Evolutionary conservation across 768 basidiomycete genomes (phyloP).

Genomic region (Boletus pseudo-olivaceus): DNA sequence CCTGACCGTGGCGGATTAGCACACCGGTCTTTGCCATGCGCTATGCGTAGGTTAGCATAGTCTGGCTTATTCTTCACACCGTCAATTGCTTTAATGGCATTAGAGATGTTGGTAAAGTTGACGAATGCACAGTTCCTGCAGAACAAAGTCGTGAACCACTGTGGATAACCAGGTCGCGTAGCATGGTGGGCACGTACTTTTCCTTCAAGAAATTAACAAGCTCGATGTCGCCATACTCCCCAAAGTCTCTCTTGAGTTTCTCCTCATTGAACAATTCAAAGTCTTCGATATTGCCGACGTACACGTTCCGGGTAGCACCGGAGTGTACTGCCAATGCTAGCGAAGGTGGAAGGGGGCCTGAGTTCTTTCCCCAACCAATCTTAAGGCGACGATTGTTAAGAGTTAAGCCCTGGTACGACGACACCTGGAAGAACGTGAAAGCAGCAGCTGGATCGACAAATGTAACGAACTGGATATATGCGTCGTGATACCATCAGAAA

Average conservation of each 20-base stretch:
- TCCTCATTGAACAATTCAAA: constrained; percentile 91
- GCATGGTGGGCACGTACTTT: constrained; percentile 59
- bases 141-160: neutral
- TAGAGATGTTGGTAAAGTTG: constrained; percentile 92
- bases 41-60: constrained; percentile 84
- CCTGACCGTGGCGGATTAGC: constrained; percentile 88
- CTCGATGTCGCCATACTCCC: constrained; percentile 95
- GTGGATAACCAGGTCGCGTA: neutral
- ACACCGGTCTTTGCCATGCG: constrained; percentile 94
- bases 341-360: constrained; percentile 79
- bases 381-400: constrained; percentile 93
- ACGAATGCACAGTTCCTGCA: constrained; percentile 90
- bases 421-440: constrained; percentile 91
- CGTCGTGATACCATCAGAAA: neutral
- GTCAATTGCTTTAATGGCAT: constrained; percentile 98
- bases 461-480: constrained; percentile 72
- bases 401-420: constrained; percentile 83
- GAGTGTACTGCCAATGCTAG: constrained; percentile 86
- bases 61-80: constrained; percentile 89
- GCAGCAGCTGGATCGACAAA: constrained; percentile 94
- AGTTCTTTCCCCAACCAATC: constrained; percentile 97
- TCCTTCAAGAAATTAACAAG: constrained; percentile 94
- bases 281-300: constrained; percentile 93
- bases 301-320: constrained; percentile 95
- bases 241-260: constrained; percentile 87